These are phyloP conservation scores for Diversispora epigaea DNA, from an alignment of 192 early-diverging fungal species.

Conservation along the genomic window DNA sequence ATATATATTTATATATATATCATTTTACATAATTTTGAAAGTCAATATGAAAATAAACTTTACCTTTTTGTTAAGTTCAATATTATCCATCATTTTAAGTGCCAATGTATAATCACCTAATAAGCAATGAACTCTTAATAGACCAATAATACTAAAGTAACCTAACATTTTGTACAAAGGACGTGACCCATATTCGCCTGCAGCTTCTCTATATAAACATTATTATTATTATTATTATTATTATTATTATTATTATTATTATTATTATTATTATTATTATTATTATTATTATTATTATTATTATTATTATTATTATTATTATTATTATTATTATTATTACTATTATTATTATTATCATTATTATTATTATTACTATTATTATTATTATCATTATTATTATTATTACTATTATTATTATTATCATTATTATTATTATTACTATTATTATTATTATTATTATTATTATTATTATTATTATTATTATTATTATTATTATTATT, in stretches of 20 bases:
- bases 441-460: background rate
- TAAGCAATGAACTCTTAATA: conserved; percentile 92
- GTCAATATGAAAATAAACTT: background rate
- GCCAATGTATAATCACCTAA: conserved; percentile 95
- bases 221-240: too few relatives aligned
- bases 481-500: background rate
- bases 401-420: background rate
- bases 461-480: background rate
- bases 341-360: background rate
- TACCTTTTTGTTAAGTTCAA: conserved; percentile 86
- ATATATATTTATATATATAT: background rate
- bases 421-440: too few relatives aligned
- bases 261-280: too few relatives aligned
- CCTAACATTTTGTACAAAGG: conserved; percentile 96
- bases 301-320: too few relatives aligned
- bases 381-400: background rate
- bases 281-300: too few relatives aligned
- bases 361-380: too few relatives aligned
- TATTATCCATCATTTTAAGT: conserved; percentile 94
- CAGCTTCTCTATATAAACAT: conserved; percentile 61
- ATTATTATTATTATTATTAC: too few relatives aligned
- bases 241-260: too few relatives aligned
- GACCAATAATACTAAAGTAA: conserved; percentile 92
- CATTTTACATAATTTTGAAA: background rate
- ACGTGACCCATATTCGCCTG: conserved; percentile 83